Evolutionary conservation across 805 yeast species (phyloP), one percentile per base, ranked within the genome.

Genomic region (Saturnispora besseyi): DNA sequence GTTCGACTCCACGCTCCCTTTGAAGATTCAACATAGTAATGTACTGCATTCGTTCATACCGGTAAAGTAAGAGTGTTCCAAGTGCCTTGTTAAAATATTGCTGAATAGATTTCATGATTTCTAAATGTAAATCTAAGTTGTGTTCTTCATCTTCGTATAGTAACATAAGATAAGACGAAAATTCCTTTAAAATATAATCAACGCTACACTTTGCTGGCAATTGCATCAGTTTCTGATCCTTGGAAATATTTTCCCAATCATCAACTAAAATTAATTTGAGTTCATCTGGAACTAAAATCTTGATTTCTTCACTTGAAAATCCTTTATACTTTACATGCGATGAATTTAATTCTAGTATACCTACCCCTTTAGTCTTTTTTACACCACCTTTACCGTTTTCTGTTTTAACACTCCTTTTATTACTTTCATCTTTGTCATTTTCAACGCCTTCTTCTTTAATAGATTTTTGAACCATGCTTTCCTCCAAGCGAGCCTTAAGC

Each of bases 191-290:
- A 2, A 88, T 75, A 2, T 67, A 69, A 1, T 71, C 68, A 1
- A 85, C 84, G 0, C 78, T 74, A 3, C 72, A 71, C 33, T 64
- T 65, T 13, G 78, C 52, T 0, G 96, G 96, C 40, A 90, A 63
- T 26, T 75, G 67, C 3, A 87, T 77, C 41, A 88, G 64, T 62
- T 81, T 79, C 46, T 83, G 82, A 57, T 88, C 86, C 57, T 85
- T 86, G 1, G 98, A 89, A 32, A 91, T 75, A 56, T 72, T 73
- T 64, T 91, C 96, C 99, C 98, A 91, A 69, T 91, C 98, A 63
- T 87, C 89, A 1, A 90, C 95, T 36, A 91, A 68, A 3, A 81
- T 59, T 5, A 83, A 69, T 63, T 89, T 90, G 51, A 91, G 69
- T 30, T 73, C 67, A 45, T 81, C 79, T 2, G 91, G 86, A 7